These are phyloP conservation scores for Metarhizium humberi DNA, from an alignment of 2,329 filamentous ascomycete genomes.

Conservation along the genomic window DNA sequence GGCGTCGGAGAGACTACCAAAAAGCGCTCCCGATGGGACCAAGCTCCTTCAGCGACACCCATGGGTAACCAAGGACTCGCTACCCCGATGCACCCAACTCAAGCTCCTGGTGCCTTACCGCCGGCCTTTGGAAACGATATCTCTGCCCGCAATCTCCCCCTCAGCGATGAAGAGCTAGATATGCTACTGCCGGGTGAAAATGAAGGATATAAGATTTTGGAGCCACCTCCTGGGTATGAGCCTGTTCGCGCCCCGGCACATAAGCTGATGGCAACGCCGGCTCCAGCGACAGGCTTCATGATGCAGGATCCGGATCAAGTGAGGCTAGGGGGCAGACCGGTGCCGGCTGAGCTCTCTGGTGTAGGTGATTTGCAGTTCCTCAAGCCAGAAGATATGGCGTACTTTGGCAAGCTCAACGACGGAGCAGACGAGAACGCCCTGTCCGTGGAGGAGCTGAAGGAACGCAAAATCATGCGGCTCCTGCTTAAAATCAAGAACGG, in stretches of 20 bases:
- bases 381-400: constrained; percentile 97
- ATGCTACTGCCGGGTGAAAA: constrained; percentile 78
- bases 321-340: constrained; percentile 74
- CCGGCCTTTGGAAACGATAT: constrained; percentile 75
- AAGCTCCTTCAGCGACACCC: constrained; percentile 74
- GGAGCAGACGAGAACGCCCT: constrained; percentile 85
- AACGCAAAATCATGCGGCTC: constrained; percentile 96
- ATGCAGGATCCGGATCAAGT: constrained; percentile 91
- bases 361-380: constrained; percentile 96
- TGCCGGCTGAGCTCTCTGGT: constrained; percentile 91
- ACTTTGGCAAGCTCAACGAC: constrained; percentile 96
- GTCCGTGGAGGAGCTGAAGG: constrained; percentile 91
- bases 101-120: constrained; percentile 36
- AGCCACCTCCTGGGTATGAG: constrained; percentile 85
- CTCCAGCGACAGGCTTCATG: constrained; percentile 81
- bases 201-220: constrained; percentile 87
- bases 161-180: constrained; percentile 92
- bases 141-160: constrained; percentile 59
- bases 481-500: constrained; percentile 98
- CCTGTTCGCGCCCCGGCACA: constrained; percentile 70
- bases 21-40: constrained; percentile 84
- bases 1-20: constrained; percentile 51
- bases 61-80: constrained; percentile 65
- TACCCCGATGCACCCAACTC: constrained; percentile 67
- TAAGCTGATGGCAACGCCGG: constrained; percentile 64